phyloP scores from a whole-genome alignment of 768 basidiomycete species.

The Rhodosporidiobolus odoratus region DNA sequence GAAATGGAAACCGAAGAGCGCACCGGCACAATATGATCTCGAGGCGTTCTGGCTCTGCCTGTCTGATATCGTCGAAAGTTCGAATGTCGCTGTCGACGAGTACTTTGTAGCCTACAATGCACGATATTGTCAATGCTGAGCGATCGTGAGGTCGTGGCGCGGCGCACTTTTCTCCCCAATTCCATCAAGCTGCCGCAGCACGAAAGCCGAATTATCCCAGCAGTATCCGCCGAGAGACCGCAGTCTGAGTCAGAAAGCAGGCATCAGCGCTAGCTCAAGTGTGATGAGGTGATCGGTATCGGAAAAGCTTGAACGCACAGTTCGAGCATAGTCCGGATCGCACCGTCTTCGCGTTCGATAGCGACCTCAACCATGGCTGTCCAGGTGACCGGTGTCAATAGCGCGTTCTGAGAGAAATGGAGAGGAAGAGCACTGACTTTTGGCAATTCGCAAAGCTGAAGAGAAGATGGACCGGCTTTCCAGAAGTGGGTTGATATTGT shows the following conservation, averaged over 20 bases:
- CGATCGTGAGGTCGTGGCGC: neutral
- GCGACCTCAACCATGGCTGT: constrained; percentile 74
- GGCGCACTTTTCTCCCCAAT: constrained; percentile 67
- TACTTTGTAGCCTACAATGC: constrained; percentile 15
- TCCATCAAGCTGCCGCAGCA: constrained; percentile 79
- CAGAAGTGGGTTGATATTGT: constrained; percentile 62
- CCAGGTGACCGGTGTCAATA: neutral
- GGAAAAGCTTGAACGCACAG: constrained; percentile 51
- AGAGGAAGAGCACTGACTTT: constrained; percentile 52
- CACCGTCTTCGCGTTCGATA: constrained; percentile 61
- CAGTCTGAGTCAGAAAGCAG: constrained; percentile 47
- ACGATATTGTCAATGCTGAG: too few relatives aligned
- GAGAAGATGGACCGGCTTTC: constrained; percentile 68
- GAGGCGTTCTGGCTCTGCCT: constrained; percentile 13
- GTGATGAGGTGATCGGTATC: neutral
- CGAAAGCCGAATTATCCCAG: constrained; percentile 82
- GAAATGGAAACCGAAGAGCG: neutral
- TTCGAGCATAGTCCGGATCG: constrained; percentile 69
- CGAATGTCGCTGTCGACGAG: constrained; percentile 30
- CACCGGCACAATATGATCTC: constrained; percentile 33
- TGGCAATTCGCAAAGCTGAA: constrained; percentile 68
- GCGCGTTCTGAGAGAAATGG: neutral
- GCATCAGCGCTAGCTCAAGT: neutral
- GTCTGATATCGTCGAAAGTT: constrained; percentile 25
- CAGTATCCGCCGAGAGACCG: constrained; percentile 75